phyloP scores from a whole-genome alignment of 306 rosid genomes.

The Cyamopsis tetragonoloba region DNA sequence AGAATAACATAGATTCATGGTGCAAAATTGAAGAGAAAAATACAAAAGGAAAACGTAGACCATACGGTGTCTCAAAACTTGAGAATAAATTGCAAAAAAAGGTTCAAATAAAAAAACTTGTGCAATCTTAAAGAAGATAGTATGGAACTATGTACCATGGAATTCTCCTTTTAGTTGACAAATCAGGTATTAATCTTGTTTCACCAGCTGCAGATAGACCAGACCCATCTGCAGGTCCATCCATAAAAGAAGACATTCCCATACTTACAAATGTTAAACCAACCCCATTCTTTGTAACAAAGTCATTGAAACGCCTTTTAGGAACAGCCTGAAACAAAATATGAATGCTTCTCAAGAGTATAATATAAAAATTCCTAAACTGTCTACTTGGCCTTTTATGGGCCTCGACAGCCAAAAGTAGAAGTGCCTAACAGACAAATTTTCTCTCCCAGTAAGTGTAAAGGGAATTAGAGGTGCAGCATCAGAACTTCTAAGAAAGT shows the following conservation, averaged over 20 bases:
- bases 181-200: constrained; percentile 81
- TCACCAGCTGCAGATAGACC: constrained; percentile 74
- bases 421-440: too few species aligned
- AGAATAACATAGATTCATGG: not conserved
- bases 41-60: not conserved
- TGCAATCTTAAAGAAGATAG: not conserved
- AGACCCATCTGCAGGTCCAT: constrained; percentile 67
- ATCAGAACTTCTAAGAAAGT: not conserved
- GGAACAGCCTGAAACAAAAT: constrained; percentile 73
- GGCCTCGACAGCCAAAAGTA: not conserved
- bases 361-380: not conserved
- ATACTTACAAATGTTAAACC: constrained; percentile 61
- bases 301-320: constrained; percentile 57
- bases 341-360: constrained; percentile 7
- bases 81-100: not conserved
- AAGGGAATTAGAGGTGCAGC: not conserved
- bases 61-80: too few species aligned
- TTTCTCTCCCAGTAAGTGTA: not conserved
- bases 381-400: not conserved
- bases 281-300: constrained; percentile 53
- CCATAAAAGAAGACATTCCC: constrained; percentile 67
- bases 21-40: not conserved
- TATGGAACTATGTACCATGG: constrained; percentile 78
- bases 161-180: constrained; percentile 61
- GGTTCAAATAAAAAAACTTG: not conserved